These are phyloP conservation scores for Garcia nutans DNA, from an alignment of 345 rosid genomes.

Conservation along the genomic window DNA sequence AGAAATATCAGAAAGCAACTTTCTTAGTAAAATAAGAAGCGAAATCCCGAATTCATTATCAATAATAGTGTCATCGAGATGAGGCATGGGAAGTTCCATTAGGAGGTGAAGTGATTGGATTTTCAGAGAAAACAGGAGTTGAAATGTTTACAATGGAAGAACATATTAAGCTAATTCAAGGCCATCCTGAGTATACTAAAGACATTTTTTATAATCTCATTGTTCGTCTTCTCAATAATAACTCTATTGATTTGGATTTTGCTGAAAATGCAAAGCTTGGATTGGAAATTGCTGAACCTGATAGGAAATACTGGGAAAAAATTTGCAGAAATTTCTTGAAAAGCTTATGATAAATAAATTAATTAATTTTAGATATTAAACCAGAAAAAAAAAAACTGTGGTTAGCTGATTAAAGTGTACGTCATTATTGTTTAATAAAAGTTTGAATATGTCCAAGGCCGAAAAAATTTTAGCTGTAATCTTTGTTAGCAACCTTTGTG, in stretches of 20 bases:
- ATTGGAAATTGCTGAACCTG: slow-evolving; percentile 54
- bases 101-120: slow-evolving; percentile 68
- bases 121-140: slow-evolving; percentile 71
- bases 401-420: no score
- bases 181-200: slow-evolving; percentile 87
- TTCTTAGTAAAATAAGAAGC: slow-evolving; percentile 29
- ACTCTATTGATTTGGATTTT: slow-evolving; percentile 38
- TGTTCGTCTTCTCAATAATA: slow-evolving; percentile 62
- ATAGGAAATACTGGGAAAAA: slow-evolving; percentile 50
- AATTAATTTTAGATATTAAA: no score
- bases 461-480: no score
- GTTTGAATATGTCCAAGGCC: no score
- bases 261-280: slow-evolving; percentile 45
- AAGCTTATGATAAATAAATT: not conserved
- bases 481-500: no score
- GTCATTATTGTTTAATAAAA: no score
- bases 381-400: no score
- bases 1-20: slow-evolving; percentile 35
- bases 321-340: slow-evolving; percentile 66
- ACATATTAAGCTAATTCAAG: slow-evolving; percentile 82
- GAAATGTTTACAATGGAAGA: slow-evolving; percentile 65
- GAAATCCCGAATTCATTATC: slow-evolving; percentile 47
- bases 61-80: slow-evolving; percentile 80
- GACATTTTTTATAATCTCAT: slow-evolving; percentile 69
- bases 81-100: slow-evolving; percentile 77